These are phyloP conservation scores for Russula griseocarnosa DNA, from an alignment of 768 basidiomycete genomes.

Conservation along the genomic window DNA sequence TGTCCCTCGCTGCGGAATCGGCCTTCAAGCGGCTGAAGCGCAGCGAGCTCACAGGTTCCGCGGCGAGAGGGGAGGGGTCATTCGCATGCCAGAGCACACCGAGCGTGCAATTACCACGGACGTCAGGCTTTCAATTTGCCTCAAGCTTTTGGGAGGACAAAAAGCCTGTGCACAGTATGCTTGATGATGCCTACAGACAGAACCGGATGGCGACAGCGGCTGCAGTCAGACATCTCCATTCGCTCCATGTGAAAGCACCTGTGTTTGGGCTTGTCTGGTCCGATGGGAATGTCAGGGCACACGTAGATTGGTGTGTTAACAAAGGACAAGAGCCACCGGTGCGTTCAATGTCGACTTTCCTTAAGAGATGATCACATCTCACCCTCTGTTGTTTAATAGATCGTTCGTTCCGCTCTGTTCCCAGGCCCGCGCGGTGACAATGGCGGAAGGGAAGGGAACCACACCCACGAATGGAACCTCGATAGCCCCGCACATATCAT, in stretches of 20 bases:
- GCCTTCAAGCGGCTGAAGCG: conserved; percentile 47
- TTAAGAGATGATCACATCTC: not conserved
- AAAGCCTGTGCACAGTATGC: conserved; percentile 47
- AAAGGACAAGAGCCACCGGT: conserved; percentile 15
- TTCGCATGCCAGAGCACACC: conserved; percentile 52
- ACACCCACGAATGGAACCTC: conserved; percentile 50
- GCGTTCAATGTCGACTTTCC: not conserved
- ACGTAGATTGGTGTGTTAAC: conserved; percentile 50
- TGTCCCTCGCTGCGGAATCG: conserved; percentile 45
- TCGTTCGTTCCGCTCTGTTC: conserved; percentile 49
- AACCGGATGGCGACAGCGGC: conserved; percentile 55
- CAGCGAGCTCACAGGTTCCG: conserved; percentile 38
- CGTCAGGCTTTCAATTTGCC: conserved; percentile 48
- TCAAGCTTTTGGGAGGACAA: conserved; percentile 60
- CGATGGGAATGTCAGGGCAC: conserved; percentile 48
- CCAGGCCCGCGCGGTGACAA: conserved; percentile 30
- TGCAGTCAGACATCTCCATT: conserved; percentile 48
- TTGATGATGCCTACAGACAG: conserved; percentile 54
- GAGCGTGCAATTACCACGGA: conserved; percentile 45
- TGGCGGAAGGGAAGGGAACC: conserved; percentile 29
- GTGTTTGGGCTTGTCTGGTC: conserved; percentile 55
- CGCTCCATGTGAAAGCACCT: conserved; percentile 44
- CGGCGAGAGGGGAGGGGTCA: conserved; percentile 42
- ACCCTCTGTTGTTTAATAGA: conserved; percentile 32
- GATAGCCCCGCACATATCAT: conserved; percentile 44